phyloP scores from a whole-genome alignment of 768 basidiomycete genomes.

The Clitopilus passeckerianus region DNA sequence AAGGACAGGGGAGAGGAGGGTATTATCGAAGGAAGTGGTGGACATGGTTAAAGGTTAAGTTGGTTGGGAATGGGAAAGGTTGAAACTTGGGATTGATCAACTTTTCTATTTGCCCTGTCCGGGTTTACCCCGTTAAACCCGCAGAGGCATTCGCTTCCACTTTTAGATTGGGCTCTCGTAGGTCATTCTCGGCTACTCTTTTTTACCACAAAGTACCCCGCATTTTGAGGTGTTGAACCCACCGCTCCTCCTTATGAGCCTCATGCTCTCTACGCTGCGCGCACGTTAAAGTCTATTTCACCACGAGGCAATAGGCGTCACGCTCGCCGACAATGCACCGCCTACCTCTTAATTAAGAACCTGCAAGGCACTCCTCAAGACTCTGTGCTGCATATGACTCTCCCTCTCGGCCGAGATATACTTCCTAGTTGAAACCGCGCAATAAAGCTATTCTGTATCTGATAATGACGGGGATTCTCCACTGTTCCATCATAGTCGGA shows the following conservation, averaged over 20 bases:
- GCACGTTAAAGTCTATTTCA: not conserved
- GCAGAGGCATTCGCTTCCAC: not conserved
- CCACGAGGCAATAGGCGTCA: not conserved
- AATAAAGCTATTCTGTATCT: not conserved
- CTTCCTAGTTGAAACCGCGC: not conserved
- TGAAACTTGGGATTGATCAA: not conserved
- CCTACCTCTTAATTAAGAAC: not conserved
- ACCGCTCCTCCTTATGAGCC: not conserved
- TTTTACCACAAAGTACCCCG: not conserved
- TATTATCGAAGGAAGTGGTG: not conserved
- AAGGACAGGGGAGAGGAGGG: not conserved
- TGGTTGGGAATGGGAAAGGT: not conserved
- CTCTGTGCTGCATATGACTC: not conserved
- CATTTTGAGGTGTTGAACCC: not conserved
- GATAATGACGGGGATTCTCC: not conserved
- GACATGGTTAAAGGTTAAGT: conserved; percentile 1
- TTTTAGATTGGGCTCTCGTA: not conserved
- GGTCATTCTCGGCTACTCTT: too few relatives aligned
- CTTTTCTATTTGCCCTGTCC: not conserved
- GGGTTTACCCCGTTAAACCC: conserved; percentile 1
- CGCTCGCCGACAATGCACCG: not conserved
- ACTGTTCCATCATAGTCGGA: not conserved
- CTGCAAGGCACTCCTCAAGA: not conserved
- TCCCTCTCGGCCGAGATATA: not conserved
- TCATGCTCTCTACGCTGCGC: not conserved